These are phyloP conservation scores for Spathaspora girioi DNA, from an alignment of 805 yeast genomes.

Conservation along the genomic window DNA sequence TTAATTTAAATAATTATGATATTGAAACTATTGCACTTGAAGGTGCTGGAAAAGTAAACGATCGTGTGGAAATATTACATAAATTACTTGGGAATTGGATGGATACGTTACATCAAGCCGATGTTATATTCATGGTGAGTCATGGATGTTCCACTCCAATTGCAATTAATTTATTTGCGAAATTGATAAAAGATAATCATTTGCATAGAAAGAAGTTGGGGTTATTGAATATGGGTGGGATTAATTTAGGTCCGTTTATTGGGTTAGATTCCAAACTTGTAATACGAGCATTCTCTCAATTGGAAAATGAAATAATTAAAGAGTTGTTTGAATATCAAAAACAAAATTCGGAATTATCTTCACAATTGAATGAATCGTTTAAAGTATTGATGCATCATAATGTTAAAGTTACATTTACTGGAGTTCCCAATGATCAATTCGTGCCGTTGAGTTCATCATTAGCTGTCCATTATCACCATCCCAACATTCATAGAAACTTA, in stretches of 20 bases:
- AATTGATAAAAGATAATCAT: constrained; percentile 11
- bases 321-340: constrained; percentile 34
- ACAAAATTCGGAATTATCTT: constrained; percentile 14
- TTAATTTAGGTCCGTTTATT: constrained; percentile 26
- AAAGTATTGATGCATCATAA: constrained; percentile 17
- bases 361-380: constrained; percentile 17
- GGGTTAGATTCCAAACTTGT: constrained; percentile 34
- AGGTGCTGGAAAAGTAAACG: constrained; percentile 30
- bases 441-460: constrained; percentile 33
- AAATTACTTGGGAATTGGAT: constrained; percentile 32
- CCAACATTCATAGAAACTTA: constrained; percentile 32
- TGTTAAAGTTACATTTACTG: constrained; percentile 35
- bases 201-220: constrained; percentile 21
- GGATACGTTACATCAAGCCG: constrained; percentile 22
- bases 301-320: constrained; percentile 32
- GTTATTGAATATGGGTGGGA: constrained; percentile 34
- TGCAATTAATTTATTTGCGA: constrained; percentile 24
- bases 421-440: constrained; percentile 31
- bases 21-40: constrained; percentile 38
- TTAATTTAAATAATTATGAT: constrained; percentile 13
- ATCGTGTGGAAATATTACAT: constrained; percentile 22
- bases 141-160: constrained; percentile 34
- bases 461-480: constrained; percentile 27
- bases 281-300: constrained; percentile 31
- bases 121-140: constrained; percentile 29